Conservation (phyloP, 1,284 basidiomycete species). For the Puccinia triticina region DNA sequence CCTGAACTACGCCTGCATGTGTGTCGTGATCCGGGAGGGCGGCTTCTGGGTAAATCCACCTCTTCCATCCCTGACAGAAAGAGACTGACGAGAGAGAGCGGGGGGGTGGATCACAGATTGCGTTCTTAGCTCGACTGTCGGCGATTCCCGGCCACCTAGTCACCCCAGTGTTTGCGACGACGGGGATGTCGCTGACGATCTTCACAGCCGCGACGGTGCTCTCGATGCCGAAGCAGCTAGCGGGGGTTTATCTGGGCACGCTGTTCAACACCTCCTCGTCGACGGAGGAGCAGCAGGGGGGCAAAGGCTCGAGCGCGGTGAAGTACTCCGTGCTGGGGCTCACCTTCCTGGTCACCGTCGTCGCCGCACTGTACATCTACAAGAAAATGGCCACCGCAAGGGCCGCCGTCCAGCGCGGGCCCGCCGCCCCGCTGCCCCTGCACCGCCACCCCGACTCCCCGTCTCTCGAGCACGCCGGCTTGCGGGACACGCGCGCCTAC, state of each 20-base stretch:
- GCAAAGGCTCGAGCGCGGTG: background rate
- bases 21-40: slow-evolving; percentile 59
- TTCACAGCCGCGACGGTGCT: slow-evolving; percentile 59
- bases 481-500: too few species aligned
- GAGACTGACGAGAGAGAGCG: too few species aligned
- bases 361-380: slow-evolving; percentile 39
- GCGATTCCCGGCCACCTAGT: slow-evolving; percentile 59
- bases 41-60: slow-evolving; percentile 55
- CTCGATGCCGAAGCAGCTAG: slow-evolving; percentile 61
- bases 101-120: slow-evolving; percentile 18
- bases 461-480: background rate
- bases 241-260: slow-evolving; percentile 57
- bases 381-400: slow-evolving; percentile 7
- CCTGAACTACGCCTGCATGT: slow-evolving; percentile 61
- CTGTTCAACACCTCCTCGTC: slow-evolving; percentile 40
- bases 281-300: background rate
- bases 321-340: slow-evolving; percentile 14
- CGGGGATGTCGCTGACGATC: slow-evolving; percentile 58
- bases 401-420: background rate
- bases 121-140: slow-evolving; percentile 55
- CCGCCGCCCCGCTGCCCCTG: background rate
- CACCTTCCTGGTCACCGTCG: background rate
- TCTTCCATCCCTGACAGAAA: too few species aligned
- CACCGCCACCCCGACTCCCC: background rate
- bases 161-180: slow-evolving; percentile 58